phyloP scores from a whole-genome alignment of 768 basidiomycete species.

The Imleria badia region DNA sequence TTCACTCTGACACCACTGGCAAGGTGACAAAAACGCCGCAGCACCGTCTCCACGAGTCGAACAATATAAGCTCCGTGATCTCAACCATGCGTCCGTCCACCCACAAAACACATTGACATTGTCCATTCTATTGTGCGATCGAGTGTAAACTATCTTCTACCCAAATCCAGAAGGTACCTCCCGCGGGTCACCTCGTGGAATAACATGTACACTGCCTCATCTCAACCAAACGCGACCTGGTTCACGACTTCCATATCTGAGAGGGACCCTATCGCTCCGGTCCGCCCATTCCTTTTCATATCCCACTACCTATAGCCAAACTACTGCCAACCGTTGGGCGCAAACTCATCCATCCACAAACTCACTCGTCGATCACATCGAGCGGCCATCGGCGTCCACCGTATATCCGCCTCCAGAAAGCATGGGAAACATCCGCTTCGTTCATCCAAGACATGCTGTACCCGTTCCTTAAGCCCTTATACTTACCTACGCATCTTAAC shows the following conservation, averaged over 20 bases:
- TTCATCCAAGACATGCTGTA: not conserved
- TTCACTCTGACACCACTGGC: conserved; percentile 5
- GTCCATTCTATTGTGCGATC: conserved; percentile 5
- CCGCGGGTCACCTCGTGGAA: not conserved
- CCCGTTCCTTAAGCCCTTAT: not conserved
- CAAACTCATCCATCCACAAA: not conserved
- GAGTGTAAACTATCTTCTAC: not conserved
- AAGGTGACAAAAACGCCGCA: conserved; percentile 23
- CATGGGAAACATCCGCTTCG: conserved; percentile 3
- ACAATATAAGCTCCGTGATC: conserved; percentile 10
- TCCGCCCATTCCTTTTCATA: conserved; percentile 6
- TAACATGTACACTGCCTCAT: not conserved
- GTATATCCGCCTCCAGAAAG: not conserved
- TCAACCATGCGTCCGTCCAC: conserved; percentile 13
- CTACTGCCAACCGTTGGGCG: conserved; percentile 8
- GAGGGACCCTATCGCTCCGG: not conserved
- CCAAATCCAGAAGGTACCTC: not conserved
- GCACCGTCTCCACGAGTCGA: conserved; percentile 20
- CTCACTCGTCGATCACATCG: conserved; percentile 2
- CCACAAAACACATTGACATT: conserved; percentile 20
- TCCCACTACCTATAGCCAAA: not conserved
- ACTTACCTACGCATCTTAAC: not conserved
- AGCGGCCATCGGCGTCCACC: not conserved
- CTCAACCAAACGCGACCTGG: not conserved
- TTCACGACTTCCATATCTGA: conserved; percentile 2